Conservation (phyloP, 2,329 filamentous ascomycete genomes). For the Alternaria gaisen region DNA sequence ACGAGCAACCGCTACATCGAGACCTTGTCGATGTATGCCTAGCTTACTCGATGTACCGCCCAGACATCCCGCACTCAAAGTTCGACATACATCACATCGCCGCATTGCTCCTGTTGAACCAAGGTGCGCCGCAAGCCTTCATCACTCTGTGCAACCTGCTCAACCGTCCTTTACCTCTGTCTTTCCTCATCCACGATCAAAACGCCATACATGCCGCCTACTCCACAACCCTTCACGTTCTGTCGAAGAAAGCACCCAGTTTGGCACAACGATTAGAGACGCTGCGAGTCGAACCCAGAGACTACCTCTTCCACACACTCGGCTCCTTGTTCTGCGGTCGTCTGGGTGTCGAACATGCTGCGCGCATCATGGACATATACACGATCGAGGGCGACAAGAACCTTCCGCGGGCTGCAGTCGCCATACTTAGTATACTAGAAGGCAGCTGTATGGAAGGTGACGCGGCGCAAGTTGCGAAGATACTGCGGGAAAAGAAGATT, state of each 20-base stretch:
- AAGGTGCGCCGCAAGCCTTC: conserved; percentile 72
- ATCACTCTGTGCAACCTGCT: conserved; percentile 78
- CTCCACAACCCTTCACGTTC: conserved; percentile 71
- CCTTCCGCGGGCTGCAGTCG: conserved; percentile 75
- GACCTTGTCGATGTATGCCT: conserved; percentile 75
- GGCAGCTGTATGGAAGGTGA: conserved; percentile 51
- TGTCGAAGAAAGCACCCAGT: conserved; percentile 69
- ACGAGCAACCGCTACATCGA: conserved; percentile 71
- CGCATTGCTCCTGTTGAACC: conserved; percentile 75
- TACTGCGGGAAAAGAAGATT: conserved; percentile 27
- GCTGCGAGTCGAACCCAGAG: conserved; percentile 51
- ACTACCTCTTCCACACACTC: conserved; percentile 70
- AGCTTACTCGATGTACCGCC: conserved; percentile 83
- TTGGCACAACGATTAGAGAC: conserved; percentile 69
- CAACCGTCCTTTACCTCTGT: conserved; percentile 77
- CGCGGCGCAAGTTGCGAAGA: conserved; percentile 33
- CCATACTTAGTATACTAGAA: conserved; percentile 66
- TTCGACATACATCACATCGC: conserved; percentile 78
- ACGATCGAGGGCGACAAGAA: conserved; percentile 82
- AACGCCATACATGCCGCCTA: conserved; percentile 75
- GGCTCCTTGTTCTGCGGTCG: conserved; percentile 68
- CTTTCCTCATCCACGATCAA: conserved; percentile 75
- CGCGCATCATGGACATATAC: conserved; percentile 81
- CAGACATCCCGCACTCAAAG: conserved; percentile 77
- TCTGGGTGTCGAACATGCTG: conserved; percentile 73